These are phyloP conservation scores for Monosporascus sp. DNA, from an alignment of 2,329 filamentous ascomycete species.

Conservation along the genomic window DNA sequence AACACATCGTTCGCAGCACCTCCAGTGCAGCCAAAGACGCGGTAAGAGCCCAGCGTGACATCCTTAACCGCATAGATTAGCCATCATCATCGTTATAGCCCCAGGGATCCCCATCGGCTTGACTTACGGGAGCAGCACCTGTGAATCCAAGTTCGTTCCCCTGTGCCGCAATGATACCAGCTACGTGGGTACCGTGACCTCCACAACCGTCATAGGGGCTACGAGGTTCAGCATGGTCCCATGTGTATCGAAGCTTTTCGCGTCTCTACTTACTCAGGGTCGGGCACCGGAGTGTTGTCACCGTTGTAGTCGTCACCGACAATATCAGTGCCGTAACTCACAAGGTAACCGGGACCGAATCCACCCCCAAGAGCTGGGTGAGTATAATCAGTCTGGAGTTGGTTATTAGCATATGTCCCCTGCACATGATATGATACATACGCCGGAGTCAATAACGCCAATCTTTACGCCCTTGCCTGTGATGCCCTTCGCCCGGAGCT, in stretches of 20 bases:
- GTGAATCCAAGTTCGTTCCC: slow-evolving; percentile 47
- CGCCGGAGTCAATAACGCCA: slow-evolving; percentile 49
- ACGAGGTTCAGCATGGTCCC: slow-evolving; percentile 18
- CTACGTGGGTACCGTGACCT: slow-evolving; percentile 57
- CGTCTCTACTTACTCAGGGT: slow-evolving; percentile 16
- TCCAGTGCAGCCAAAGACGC: slow-evolving; percentile 51
- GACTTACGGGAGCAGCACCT: slow-evolving; percentile 44
- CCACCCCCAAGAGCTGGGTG: slow-evolving; percentile 60
- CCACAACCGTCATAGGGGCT: slow-evolving; percentile 47
- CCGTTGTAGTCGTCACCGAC: slow-evolving; percentile 48
- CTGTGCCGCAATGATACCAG: slow-evolving; percentile 58
- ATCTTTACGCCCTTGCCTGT: slow-evolving; percentile 48
- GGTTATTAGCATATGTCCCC: slow-evolving; percentile 8
- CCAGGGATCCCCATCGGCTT: no score
- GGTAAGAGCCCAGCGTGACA: slow-evolving; percentile 50
- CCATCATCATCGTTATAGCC: neutral
- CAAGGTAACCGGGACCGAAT: slow-evolving; percentile 54
- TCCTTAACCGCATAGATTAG: slow-evolving; percentile 11
- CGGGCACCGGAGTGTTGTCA: slow-evolving; percentile 21
- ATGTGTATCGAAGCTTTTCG: neutral
- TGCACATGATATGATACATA: slow-evolving; percentile 25
- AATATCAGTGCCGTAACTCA: slow-evolving; percentile 42
- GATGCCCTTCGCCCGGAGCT: slow-evolving; percentile 41
- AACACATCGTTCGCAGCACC: slow-evolving; percentile 49
- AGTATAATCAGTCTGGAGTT: slow-evolving; percentile 49